Percentiles rank a stretch among this genome's conserved stretches.
phyloP scores from a whole-genome alignment of 371 early-diverging fungal genomes.

The Mortierella sp. region DNA sequence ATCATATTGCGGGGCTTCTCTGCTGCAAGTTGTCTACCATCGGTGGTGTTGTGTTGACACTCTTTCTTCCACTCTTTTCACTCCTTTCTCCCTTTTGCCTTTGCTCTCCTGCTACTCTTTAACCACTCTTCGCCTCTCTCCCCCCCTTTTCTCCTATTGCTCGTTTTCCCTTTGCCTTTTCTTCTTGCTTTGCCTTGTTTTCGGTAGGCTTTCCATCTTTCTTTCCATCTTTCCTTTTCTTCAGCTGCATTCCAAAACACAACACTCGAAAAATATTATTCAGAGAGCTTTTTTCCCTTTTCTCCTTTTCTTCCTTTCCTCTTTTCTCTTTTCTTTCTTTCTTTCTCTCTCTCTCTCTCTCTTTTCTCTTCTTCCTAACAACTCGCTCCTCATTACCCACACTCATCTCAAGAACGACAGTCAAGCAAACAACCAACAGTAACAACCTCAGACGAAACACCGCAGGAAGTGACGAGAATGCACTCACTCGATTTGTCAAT shows the following conservation, averaged over 20 bases:
- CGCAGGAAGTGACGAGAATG: slow-evolving; percentile 28
- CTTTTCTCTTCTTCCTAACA: neutral
- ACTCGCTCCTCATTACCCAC: neutral
- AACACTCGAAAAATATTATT: neutral
- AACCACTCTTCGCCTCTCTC: neutral
- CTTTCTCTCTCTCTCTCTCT: no score
- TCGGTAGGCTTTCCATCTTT: neutral
- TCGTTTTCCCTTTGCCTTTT: neutral
- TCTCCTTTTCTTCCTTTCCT: neutral
- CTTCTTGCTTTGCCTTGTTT: neutral
- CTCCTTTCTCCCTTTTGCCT: neutral
- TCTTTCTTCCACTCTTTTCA: neutral
- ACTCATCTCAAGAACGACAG: neutral
- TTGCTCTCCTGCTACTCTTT: neutral
- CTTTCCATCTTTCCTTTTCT: neutral
- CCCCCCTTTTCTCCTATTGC: neutral
- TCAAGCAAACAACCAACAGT: neutral
- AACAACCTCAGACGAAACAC: slow-evolving; percentile 14
- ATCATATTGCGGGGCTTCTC: neutral
- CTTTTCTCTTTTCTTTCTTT: neutral
- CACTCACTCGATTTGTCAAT: slow-evolving; percentile 68
- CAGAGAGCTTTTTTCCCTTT: neutral
- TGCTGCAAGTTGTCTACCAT: neutral
- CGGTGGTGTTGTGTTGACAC: neutral
- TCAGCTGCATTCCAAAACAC: slow-evolving; percentile 1